Evolutionary conservation across 768 basidiomycete genomes (phyloP), one percentile per base, ranked within the genome.

Genomic region (Myochromella boudieri): DNA sequence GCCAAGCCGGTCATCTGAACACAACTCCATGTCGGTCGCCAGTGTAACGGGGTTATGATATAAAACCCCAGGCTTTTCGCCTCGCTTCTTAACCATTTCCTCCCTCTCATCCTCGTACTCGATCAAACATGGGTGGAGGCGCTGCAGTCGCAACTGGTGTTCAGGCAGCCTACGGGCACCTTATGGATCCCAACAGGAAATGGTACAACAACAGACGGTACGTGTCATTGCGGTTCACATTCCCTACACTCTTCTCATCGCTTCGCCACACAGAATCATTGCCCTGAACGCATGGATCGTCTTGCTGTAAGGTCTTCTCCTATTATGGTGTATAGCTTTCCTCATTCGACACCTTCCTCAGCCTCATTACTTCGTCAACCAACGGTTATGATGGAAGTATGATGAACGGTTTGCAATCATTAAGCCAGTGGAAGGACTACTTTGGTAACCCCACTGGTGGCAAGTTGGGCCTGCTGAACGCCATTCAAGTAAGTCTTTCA

Each of bases 201-300:
- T 89, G 87, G 87, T 85, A 84, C 67, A 87, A 83, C 68, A 88
- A 89, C 72, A 77, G 63, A 64, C 73, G 86, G 83, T 82, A 56
- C 37, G 36, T 38, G 25, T 26, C 24, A 28, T 15, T 29, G 45
- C 25, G 15, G 25, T 17, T 6, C 15, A 12, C 15, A 2, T 10
- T 12, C 20, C 15, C 25, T 17, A 24, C 3, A 36, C 17, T 42
- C 33, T 21, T 31, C 33, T 34, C 24, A 42, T 31, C 31, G 17
- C 38, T 9, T 22, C n/a, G 18, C 26, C 39, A 40, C 31, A 21
- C 44, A 85, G 84, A 47, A 59, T 86, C 55, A 81, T 87, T 44
- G 44, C 55, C 32, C 79, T 88, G 54, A 79, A 90, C 59, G 76
- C 68, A 17, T 88, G 87, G 87, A 82, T 87, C 51, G 62, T 81